Evolutionary conservation across 176 grass and related monocot genomes (phyloP), one percentile per base, ranked within the genome.

Genomic region (Pharus latifolius): DNA sequence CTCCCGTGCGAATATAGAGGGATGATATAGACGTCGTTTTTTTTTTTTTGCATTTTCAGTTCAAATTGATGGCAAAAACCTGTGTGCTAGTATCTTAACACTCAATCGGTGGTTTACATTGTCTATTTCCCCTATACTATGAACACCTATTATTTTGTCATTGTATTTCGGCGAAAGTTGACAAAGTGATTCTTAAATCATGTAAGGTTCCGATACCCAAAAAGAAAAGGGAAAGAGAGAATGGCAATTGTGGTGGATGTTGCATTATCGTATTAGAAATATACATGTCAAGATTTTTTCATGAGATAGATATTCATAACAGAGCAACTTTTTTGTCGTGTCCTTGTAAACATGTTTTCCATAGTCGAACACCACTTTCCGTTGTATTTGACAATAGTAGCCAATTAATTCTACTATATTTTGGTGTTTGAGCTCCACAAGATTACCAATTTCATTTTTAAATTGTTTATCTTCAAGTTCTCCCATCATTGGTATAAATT

Each of bases 281-380:
- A 19, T 82, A 75, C 5, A 60, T 67, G 25, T 75, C 43, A 5
- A 82, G 62, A 44, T 53, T 82, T 51, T 63, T 51, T 18, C 4
- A n/a, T n/a, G 33, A 35, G 78, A 68, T 7, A 72, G 28, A 35
- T 73, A 80, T 17, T 80, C 59, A 3, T 73, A 80, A 49, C 78
- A 80, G 6, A 80, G 59, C 54, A 73, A 2, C 12, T 27, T 64
- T 65, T 73, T 41, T 14, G 11, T 0, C 7, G 15, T 45, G 14
- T 80, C 67, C 17, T 0, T 1, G 7, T 26, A 45, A 26, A 55
- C 1, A 48, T 48, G 10, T 55, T 2, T 73, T 17, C 68, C 59
- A 26, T 63, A 0, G 47, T 7, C 16, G 3, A 37, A 10, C 49
- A 56, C 69, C 6, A 80, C 3, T 1, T 65, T 72, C 59, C 10